A percentile compares a stretch with the other conserved stretches of the same genome.
Conservation (phyloP, 441 rosid genomes). For the Brassica hybrid region DNA sequence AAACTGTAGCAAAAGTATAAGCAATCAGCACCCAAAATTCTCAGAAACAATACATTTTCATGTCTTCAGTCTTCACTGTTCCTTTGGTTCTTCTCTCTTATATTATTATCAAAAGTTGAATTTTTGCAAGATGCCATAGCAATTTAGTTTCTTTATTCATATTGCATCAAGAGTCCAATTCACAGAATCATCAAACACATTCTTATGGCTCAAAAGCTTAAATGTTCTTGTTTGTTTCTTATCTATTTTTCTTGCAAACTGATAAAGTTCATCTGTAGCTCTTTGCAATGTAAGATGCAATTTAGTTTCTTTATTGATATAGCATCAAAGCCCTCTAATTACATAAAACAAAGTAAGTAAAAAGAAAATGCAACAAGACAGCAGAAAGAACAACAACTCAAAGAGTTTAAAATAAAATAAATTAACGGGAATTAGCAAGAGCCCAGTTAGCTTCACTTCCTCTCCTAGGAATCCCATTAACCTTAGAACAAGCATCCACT, state of each 20-base stretch:
- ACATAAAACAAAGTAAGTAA: not conserved
- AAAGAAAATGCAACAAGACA: not conserved
- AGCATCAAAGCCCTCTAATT: not conserved
- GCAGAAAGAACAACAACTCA: not conserved
- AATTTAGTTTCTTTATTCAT: no score
- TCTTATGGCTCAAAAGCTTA: not conserved
- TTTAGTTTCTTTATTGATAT: not conserved
- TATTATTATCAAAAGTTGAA: no score
- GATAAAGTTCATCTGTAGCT: not conserved
- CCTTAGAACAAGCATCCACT: slow-evolving; percentile 59
- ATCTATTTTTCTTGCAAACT: not conserved
- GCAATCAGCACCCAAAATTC: not conserved
- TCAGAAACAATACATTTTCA: no score
- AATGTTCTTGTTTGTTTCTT: not conserved
- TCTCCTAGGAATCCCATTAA: slow-evolving; percentile 58
- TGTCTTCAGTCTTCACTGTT: no score
- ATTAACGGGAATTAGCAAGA: slow-evolving; percentile 56
- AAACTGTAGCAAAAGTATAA: not conserved
- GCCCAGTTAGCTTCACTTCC: slow-evolving; percentile 73
- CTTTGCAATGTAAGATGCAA: not conserved
- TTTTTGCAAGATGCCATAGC: no score
- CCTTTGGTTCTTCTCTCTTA: no score
- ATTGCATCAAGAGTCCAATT: not conserved
- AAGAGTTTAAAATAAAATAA: not conserved
- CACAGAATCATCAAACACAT: slow-evolving; percentile 10